A percentile compares a stretch with the other conserved stretches of the same genome.
phyloP scores from a whole-genome alignment of 2,329 filamentous ascomycete species.

The Didymella arachidicola region DNA sequence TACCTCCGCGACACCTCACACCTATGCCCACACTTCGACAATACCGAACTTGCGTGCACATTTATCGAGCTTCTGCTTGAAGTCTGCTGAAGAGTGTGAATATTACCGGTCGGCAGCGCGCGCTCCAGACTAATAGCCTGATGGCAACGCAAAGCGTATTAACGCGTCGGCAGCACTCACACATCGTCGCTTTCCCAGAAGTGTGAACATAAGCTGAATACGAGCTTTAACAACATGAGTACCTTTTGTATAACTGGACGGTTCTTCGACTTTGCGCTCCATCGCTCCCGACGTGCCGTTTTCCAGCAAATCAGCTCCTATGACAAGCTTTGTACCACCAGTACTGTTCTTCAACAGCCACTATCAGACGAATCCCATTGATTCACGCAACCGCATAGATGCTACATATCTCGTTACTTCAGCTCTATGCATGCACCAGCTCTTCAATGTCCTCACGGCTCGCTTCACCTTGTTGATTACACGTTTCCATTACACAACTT shows the following conservation, averaged over 20 bases:
- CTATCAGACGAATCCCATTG: neutral
- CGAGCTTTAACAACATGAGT: neutral
- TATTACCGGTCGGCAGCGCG: neutral
- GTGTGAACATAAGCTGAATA: neutral
- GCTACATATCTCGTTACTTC: neutral
- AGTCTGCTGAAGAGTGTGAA: neutral
- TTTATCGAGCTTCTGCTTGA: neutral
- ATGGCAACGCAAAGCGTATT: neutral
- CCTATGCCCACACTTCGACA: neutral
- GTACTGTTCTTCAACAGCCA: neutral
- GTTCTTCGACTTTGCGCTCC: neutral
- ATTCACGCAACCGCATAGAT: neutral
- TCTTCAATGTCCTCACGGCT: conserved; percentile 5
- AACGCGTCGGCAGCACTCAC: no score
- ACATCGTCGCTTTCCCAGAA: neutral
- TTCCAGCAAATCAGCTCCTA: neutral
- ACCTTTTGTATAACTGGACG: neutral
- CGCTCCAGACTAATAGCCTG: neutral
- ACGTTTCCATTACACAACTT: conserved; percentile 32
- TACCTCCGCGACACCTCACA: neutral
- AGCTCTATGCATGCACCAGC: neutral
- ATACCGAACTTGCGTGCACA: neutral
- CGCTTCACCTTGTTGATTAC: conserved; percentile 17
- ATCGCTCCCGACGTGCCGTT: neutral
- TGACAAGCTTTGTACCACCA: conserved; percentile 2